Base-by-base conservation (phyloP, 2,329 filamentous ascomycete genomes). In the Aspergillus hortae region DNA sequence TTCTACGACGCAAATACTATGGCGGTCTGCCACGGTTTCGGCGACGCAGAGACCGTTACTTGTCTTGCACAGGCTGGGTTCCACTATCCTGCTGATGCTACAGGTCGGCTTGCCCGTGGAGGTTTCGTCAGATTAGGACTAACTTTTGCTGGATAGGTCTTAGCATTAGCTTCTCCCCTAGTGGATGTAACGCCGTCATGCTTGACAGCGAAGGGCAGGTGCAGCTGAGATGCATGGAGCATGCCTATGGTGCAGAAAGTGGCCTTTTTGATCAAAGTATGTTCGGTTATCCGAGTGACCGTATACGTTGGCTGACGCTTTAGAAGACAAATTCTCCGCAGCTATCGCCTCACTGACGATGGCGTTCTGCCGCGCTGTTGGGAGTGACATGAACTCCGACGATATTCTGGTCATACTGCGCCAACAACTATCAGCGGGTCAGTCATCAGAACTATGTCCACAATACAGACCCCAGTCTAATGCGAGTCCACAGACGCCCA, bases 31-130 rank as follows among this genome's bases (percentile, higher is more conserved):
- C 85, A 83, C 56, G 80, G 81, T 4, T 81, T 87, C 51, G 78
- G 80, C 25, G 86, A 88, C 60, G 72, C 83, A 6, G 80, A 83
- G 41, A 83, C 77, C 43, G 83, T 95, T 30, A 83, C 81, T 55
- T 88, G 84, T 51, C 77, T 95, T 25, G 77, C 86, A 25, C 89
- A 96, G 67, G 84, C 86, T 43, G 90, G 90, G 1, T 95, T 95
- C 68, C 78, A 80, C 6, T 94, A 88, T 64, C 70, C 80, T 4
- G 78, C 85, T 14, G 81, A 85, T 38, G 80, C 83, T 11, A 81
- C 87, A 53, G 86, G 86, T 87, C 19, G 5, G 40, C 32, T 36
- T 19, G 17, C 12, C 30, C 10, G 14, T 30, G 6, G 10, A 23
- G 27, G 1, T 36, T 2, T 6, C 40, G 5, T 32, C 21, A 35